Conservation (phyloP, 208 protist species). For the Vickermania ingenoplastis region DNA sequence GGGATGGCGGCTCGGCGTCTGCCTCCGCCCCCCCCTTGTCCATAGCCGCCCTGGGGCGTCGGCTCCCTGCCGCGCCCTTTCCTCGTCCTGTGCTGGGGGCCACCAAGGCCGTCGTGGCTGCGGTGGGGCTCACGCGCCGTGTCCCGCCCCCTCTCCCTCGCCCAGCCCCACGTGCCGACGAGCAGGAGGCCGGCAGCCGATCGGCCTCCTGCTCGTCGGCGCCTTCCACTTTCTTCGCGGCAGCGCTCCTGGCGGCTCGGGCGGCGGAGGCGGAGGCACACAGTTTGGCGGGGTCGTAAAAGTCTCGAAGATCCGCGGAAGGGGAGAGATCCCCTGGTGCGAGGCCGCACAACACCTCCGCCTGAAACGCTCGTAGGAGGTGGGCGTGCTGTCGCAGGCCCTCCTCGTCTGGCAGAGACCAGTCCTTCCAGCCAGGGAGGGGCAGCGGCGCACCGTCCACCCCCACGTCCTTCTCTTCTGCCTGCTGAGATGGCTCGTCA, state of each 20-base stretch:
- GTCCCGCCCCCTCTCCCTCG: too few species aligned
- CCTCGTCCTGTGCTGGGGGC: neutral
- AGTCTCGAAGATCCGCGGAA: neutral
- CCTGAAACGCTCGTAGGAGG: constrained; percentile 44
- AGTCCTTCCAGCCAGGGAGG: constrained; percentile 14
- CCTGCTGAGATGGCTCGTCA: neutral
- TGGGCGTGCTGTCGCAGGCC: constrained; percentile 25
- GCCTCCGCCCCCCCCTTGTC: neutral
- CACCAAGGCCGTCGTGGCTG: too few species aligned
- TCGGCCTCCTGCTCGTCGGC: too few species aligned
- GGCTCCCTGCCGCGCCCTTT: neutral
- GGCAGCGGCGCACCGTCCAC: neutral
- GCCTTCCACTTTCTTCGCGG: neutral
- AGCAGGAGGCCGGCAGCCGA: too few species aligned
- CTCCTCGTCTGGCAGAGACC: constrained; percentile 37
- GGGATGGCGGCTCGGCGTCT: constrained; percentile 5
- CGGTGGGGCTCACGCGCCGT: too few species aligned
- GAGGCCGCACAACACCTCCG: constrained; percentile 21
- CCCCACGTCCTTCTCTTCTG: constrained; percentile 3
- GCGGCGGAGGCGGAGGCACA: constrained; percentile 16
- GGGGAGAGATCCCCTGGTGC: neutral
- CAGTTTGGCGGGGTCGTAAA: constrained; percentile 30
- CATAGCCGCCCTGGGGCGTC: neutral
- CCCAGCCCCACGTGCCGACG: too few species aligned
- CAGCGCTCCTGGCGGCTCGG: neutral